Base-by-base conservation (phyloP, 2,329 filamentous ascomycete genomes). In the Sporothrix inflata region DNA sequence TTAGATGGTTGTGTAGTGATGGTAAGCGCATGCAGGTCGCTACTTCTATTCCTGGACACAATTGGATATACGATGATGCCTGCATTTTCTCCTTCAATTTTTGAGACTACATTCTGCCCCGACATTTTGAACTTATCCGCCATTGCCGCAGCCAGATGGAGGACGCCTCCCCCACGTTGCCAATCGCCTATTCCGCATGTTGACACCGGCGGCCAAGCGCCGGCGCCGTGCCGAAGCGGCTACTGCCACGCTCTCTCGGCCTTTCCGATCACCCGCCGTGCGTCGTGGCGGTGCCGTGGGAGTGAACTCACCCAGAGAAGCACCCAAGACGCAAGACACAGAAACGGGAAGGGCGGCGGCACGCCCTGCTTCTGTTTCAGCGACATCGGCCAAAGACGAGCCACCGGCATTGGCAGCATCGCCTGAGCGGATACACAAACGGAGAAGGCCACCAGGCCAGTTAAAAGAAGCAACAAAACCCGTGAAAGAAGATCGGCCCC, bases 181-280 rank as follows among this genome's bases (percentile, higher is more conserved):
- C n/a, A 51, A 9, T 9, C n/a, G n/a, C 4, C 53, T 14, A 21
- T 34, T 21, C 49, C n/a, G n/a, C 19, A 76, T 76, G 75, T 61
- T 70, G 71, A 76, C 75, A 1, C 85, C 85, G 71, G 81, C 85
- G 72, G 83, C 84, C 42, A 76, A 76, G 68, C 89, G 90, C 21
- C 71, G 73, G 67, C 89, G 90, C 73, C 88, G 89, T 75, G 82
- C 91, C 74, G 85, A 90, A 72, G 82, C 85, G 60, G 85, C 87
- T 51, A 81, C 85, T 27, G 84, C 83, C n/a, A 86, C 86, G 7
- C 85, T 93, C 65, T 86, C 86, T 74, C 91, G 90, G 78, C 91
- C 91, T 0, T 94, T 94, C 82, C 90, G 90, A 75, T 93, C 91
- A 61, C 91, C 91, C 2, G 76, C 53, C 1, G 61, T 74, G 19